Base-by-base conservation (phyloP, 768 basidiomycete species). In the Suillus subluteus region DNA sequence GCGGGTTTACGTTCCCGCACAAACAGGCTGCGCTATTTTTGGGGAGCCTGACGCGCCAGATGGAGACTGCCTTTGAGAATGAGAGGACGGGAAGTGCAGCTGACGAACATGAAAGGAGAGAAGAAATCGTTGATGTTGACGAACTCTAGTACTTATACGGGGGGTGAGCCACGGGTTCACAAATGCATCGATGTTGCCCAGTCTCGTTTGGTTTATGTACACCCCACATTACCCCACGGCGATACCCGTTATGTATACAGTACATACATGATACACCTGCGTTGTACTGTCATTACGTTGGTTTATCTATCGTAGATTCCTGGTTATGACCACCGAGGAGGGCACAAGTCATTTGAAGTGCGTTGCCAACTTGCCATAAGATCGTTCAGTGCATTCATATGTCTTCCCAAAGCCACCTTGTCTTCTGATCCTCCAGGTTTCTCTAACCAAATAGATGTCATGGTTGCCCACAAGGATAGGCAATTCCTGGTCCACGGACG, bases 11-110 rank as follows among this genome's bases (percentile, higher is more conserved):
- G 12, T 95, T 95, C 73, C 80, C 83, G 64, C 82, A 84, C 43
- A 79, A 83, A 13, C 93, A 95, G 76, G 81, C 91, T 66, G 82
- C 86, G 2, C 76, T 91, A 15, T 93, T 94, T 79, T 75, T 91
- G 26, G 59, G 59, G 18, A 61, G 59, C 26, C 11, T 61, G 59
- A 12, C 59, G 15, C 59, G 59, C 40, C 59, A 61, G 41, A 41
- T 61, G 41, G 59, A 61, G 26, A 12, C 40, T 61, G 59, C 59
- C 26, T 61, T 43, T 61, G 59, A 38, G 6, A 30, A 6, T 3
- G 59, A 61, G 40, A 21, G 3, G 26, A 6, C 18, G 40, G 59
- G 23, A 32, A 43, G 23, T 18, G 18, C 30, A 32, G 26, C 18
- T 26, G 59, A 61, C 40, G 40, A 61, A 32, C 12, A 43, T 32